phyloP scores from a whole-genome alignment of 1,284 basidiomycete genomes.

The Fomitopsis pinicola region DNA sequence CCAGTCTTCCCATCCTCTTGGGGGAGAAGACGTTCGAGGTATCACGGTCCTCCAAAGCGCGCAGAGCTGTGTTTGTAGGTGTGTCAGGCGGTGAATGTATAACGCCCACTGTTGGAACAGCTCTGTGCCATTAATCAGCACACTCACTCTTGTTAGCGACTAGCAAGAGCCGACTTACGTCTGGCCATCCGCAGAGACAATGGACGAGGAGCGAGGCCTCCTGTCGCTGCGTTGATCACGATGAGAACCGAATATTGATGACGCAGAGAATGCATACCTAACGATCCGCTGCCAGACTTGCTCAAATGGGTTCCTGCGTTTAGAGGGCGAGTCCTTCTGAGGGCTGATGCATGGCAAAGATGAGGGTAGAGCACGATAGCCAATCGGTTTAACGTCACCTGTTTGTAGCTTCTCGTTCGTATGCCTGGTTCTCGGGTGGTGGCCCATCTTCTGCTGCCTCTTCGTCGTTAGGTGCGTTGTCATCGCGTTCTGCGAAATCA shows the following conservation, averaged over 20 bases:
- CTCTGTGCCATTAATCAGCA: not conserved
- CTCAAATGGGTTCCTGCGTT: slow-evolving; percentile 17
- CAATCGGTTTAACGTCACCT: not conserved
- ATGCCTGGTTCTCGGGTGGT: slow-evolving; percentile 11
- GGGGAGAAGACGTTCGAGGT: slow-evolving; percentile 1
- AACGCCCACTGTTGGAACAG: not conserved
- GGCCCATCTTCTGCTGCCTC: slow-evolving; percentile 27
- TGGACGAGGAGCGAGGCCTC: slow-evolving; percentile 14
- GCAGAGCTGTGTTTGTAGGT: slow-evolving; percentile 6
- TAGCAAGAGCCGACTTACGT: not conserved
- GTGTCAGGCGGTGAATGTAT: slow-evolving; percentile 3
- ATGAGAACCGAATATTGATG: not conserved
- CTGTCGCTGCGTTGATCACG: slow-evolving; percentile 1
- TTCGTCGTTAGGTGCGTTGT: slow-evolving; percentile 25
- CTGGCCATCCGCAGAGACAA: not conserved
- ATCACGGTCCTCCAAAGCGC: not conserved
- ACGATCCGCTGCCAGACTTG: slow-evolving; percentile 20
- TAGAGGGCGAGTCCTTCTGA: slow-evolving; percentile 7
- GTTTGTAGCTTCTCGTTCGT: slow-evolving; percentile 1
- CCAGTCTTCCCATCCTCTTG: not conserved
- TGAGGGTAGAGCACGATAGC: not conserved
- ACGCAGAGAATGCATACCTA: not conserved
- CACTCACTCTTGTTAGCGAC: too few species aligned
- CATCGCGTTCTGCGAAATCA: slow-evolving; percentile 26
- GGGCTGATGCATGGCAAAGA: not conserved